phyloP scores from a whole-genome alignment of 2,329 filamentous ascomycete genomes.

The Aspergillus tamarii region DNA sequence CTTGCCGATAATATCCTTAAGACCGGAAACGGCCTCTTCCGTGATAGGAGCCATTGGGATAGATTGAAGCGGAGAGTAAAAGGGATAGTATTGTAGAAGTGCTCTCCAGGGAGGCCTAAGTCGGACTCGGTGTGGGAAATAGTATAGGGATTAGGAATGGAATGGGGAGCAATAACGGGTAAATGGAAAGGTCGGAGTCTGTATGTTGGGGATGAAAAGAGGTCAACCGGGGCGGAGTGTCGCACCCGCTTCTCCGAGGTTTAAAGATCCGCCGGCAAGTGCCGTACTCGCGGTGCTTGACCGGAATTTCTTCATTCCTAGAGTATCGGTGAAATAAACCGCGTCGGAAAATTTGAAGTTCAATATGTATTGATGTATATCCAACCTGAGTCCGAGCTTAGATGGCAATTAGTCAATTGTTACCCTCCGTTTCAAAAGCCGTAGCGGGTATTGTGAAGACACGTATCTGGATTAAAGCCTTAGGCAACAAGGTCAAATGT shows the following conservation, averaged over 20 bases:
- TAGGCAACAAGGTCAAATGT: background rate
- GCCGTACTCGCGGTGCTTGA: background rate
- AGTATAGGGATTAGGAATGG: slow-evolving; percentile 21
- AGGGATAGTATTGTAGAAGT: slow-evolving; percentile 25
- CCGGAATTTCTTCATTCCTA: background rate
- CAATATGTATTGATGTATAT: background rate
- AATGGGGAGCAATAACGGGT: slow-evolving; percentile 28
- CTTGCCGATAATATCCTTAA: slow-evolving; percentile 80
- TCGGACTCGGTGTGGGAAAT: slow-evolving; percentile 18
- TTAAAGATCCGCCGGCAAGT: slow-evolving; percentile 9
- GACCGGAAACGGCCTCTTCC: slow-evolving; percentile 75
- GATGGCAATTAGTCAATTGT: background rate
- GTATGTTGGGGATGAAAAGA: slow-evolving; percentile 26
- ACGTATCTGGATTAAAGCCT: background rate
- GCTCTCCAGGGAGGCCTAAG: slow-evolving; percentile 22
- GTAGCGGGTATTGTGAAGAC: background rate
- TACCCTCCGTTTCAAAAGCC: background rate
- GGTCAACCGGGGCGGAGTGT: slow-evolving; percentile 25
- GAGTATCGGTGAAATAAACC: background rate
- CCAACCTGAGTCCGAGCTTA: background rate
- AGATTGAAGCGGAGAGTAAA: slow-evolving; percentile 22
- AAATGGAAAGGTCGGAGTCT: slow-evolving; percentile 31
- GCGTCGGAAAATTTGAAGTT: background rate
- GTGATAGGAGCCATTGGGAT: slow-evolving; percentile 83
- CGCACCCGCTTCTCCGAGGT: slow-evolving; percentile 36